Conservation (phyloP, 495 filamentous ascomycete genomes). For the Lichenothelia convexa region DNA sequence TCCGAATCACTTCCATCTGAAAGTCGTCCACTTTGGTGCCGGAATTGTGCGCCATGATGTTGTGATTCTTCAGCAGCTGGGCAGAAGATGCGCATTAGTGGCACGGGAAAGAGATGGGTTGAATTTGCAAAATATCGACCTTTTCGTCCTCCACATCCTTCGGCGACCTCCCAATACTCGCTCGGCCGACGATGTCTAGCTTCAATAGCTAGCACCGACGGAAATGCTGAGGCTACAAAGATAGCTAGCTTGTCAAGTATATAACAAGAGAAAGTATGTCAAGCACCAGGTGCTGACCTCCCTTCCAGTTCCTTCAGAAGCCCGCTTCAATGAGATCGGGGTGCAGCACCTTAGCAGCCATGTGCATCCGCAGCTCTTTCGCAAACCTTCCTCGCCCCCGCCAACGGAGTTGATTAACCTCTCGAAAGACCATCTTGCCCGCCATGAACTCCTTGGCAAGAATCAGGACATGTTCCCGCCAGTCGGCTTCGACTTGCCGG, state of each 20-base stretch:
- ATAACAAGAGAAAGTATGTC: not conserved
- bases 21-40: too few species aligned
- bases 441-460: conserved; percentile 82
- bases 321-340: conserved; percentile 77
- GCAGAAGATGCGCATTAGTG: too few species aligned
- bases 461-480: conserved; percentile 56
- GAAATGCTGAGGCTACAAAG: not conserved
- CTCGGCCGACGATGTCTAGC: too few species aligned
- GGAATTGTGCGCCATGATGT: too few species aligned
- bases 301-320: conserved; percentile 34
- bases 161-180: too few species aligned
- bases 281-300: conserved; percentile 1
- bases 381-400: conserved; percentile 33
- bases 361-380: conserved; percentile 73
- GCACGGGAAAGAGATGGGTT: too few species aligned
- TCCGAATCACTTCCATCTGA: too few species aligned
- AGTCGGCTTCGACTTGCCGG: conserved; percentile 70
- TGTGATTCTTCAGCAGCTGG: too few species aligned
- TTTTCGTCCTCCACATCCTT: too few species aligned
- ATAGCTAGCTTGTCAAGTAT: not conserved
- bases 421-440: conserved; percentile 62
- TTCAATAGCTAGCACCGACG: too few species aligned
- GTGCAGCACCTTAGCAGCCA: conserved; percentile 79
- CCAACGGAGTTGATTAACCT: conserved; percentile 55
- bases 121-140: too few species aligned